phyloP scores from a whole-genome alignment of 1,284 basidiomycete genomes.

The Laetiporus sulphureus region DNA sequence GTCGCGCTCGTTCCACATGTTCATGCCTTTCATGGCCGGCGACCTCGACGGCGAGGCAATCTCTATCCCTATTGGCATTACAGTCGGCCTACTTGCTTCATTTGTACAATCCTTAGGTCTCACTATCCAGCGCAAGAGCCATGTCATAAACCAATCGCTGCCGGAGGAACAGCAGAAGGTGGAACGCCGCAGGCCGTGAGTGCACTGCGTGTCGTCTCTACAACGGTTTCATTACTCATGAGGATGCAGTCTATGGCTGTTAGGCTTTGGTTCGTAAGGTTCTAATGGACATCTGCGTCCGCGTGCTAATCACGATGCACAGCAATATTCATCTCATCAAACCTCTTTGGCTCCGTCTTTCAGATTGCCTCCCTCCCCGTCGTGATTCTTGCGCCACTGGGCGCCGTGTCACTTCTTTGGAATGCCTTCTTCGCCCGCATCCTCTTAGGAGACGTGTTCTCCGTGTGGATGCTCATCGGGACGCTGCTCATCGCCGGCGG shows the following conservation, averaged over 20 bases:
- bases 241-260: constrained; percentile 63
- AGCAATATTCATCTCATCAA: constrained; percentile 81
- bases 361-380: constrained; percentile 94
- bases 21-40: constrained; percentile 16
- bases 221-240: constrained; percentile 7
- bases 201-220: constrained; percentile 18
- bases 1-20: constrained; percentile 3
- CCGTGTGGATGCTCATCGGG: constrained; percentile 78
- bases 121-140: constrained; percentile 93
- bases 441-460: constrained; percentile 84
- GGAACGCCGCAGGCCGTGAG: constrained; percentile 76
- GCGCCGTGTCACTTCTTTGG: constrained; percentile 90
- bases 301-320: constrained; percentile 10
- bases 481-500: constrained; percentile 86
- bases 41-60: constrained; percentile 25
- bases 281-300: background rate
- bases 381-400: constrained; percentile 88
- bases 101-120: constrained; percentile 90
- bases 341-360: constrained; percentile 88
- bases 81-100: constrained; percentile 79
- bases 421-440: constrained; percentile 90
- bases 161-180: constrained; percentile 58
- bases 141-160: constrained; percentile 77
- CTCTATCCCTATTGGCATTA: constrained; percentile 51
- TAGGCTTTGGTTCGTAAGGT: constrained; percentile 62